These are phyloP conservation scores for Puya raimondii DNA, from an alignment of 176 grass and related monocot genomes.

Conservation along the genomic window DNA sequence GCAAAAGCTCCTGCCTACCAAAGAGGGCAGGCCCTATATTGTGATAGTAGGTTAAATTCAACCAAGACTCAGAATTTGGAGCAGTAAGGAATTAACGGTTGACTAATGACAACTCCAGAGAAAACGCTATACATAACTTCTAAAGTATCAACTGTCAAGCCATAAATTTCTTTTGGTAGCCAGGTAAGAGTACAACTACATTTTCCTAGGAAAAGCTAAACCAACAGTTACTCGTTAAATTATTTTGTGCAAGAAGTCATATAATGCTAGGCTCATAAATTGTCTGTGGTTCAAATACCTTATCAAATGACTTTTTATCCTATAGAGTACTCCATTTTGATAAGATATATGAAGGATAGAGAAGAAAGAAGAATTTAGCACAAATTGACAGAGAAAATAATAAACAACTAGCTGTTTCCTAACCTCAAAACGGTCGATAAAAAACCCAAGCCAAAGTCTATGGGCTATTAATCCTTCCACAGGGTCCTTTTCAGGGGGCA, in stretches of 20 bases:
- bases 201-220: neutral
- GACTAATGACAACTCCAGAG: neutral
- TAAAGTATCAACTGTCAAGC: neutral
- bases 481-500: slow-evolving; percentile 76
- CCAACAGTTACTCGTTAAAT: neutral
- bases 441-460: slow-evolving; percentile 96
- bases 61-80: too few relatives aligned
- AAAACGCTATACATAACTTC: neutral
- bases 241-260: neutral
- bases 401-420: slow-evolving; percentile 21
- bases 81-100: too few relatives aligned
- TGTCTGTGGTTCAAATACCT: neutral
- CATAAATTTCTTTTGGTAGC: neutral
- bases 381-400: slow-evolving; percentile 27
- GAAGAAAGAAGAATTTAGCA: neutral
- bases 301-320: neutral
- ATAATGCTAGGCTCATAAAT: neutral
- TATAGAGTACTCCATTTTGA: neutral
- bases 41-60: too few relatives aligned
- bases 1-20: too few relatives aligned
- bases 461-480: slow-evolving; percentile 93
- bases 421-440: slow-evolving; percentile 99
- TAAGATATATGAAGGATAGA: slow-evolving; percentile 15
- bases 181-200: neutral
- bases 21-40: too few relatives aligned